Evolutionary conservation across 768 basidiomycete genomes (phyloP).

Genomic region (Rhizopogon roseolus): DNA sequence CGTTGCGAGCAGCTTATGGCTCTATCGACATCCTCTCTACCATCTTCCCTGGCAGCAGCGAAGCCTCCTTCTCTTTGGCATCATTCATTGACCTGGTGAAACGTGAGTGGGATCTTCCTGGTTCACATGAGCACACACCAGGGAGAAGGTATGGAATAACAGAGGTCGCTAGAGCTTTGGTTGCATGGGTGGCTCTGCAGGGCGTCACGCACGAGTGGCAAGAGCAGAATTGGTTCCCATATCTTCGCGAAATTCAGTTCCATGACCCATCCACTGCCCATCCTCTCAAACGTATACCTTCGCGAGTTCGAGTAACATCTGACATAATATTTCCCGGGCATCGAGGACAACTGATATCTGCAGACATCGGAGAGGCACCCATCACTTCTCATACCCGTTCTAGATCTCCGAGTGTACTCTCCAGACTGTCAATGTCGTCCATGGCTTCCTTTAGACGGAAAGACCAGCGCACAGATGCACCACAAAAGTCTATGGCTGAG

Average conservation of each 20-base stretch:
- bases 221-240: conserved; percentile 63
- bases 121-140: conserved; percentile 47
- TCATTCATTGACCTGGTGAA: conserved; percentile 79
- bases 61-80: conserved; percentile 76
- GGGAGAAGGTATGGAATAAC: conserved; percentile 58
- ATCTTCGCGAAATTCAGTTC: conserved; percentile 63
- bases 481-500: conserved; percentile 35
- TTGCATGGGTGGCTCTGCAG: conserved; percentile 79
- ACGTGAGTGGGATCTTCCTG: conserved; percentile 65
- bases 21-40: conserved; percentile 70
- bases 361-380: conserved; percentile 70
- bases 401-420: conserved; percentile 23
- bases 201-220: conserved; percentile 80
- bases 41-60: conserved; percentile 71
- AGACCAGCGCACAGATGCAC: conserved; percentile 18
- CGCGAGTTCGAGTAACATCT: conserved; percentile 69
- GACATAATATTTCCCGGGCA: conserved; percentile 65
- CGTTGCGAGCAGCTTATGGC: conserved; percentile 66
- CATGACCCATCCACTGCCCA: conserved; percentile 37
- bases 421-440: conserved; percentile 22
- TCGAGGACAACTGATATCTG: conserved; percentile 71
- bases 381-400: conserved; percentile 23
- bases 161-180: conserved; percentile 63
- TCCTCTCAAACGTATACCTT: conserved; percentile 30
- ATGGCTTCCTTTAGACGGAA: conserved; percentile 19